Evolutionary conservation across 225 moss, liverwort and hornwort species (phyloP), one percentile per base, ranked within the genome.

Genomic region (Marchantia polymorpha): DNA sequence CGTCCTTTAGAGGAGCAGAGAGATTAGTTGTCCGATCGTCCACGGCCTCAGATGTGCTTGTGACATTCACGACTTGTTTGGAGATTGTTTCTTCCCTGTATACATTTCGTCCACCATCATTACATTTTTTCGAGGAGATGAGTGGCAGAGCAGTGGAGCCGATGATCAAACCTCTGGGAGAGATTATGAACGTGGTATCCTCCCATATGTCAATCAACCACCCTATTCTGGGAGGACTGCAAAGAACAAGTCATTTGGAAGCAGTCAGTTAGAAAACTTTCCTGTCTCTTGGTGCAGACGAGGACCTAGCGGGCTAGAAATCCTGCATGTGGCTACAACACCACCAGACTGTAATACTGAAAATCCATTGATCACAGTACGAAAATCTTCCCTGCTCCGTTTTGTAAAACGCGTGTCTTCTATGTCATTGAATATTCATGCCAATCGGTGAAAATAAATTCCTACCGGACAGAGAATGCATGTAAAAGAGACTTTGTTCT

Each of bases 191-290:
- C 72, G 85, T 91, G 10, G 86, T 80, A 72, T 88, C 81, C 82
- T 92, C 90, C 80, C 90, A 75, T 69, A 91, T 68, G 54, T 94
- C 92, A 31, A 84, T 79, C 79, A 96, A 72, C 92, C 94, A 91
- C 61, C 94, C 94, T 49, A 96, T 74, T 69, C 89, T 78, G 74
- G 94, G 82, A 77, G 94, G 94, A 83, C 92, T 96, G 83, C 75
- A 85, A 60, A 58, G 56, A 39, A 80, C 54, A 79, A 68, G 31
- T 14, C 73, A 73, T 15, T 54, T 54, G 0, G 27, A 29, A 16
- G 15, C 26, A 2, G 7, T 31, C 67, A 67, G 27, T 55, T 6
- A 73, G 53, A 16, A 15, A 12, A n/a, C 12, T 53, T 27, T 16
- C 29, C 26, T 54, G 54, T 26, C 26, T 53, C 25, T 23, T 29